phyloP scores from a whole-genome alignment of 345 rosid species.

The Lenwebbia sp. region DNA sequence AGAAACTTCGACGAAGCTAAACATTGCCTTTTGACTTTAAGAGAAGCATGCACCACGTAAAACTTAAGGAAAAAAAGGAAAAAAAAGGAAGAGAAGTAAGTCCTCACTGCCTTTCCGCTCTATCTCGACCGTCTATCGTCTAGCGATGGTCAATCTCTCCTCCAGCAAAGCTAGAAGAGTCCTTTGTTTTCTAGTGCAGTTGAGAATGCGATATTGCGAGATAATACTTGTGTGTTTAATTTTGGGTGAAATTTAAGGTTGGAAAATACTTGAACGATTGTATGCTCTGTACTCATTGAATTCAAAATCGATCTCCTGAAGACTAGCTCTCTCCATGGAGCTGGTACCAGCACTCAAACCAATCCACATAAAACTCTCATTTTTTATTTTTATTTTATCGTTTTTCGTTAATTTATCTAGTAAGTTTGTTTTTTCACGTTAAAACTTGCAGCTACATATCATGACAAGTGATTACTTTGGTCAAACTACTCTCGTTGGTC shows the following conservation, averaged over 20 bases:
- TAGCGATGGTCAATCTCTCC: no score
- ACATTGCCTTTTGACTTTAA: no score
- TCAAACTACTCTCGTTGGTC: background rate
- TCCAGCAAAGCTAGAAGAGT: no score
- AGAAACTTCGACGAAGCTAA: no score
- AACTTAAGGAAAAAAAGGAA: no score
- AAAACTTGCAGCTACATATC: background rate
- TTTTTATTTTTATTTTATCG: no score
- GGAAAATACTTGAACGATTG: rapidly evolving
- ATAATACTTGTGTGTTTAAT: background rate
- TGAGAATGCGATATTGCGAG: background rate
- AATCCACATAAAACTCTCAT: no score
- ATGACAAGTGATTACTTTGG: background rate
- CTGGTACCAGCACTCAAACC: background rate
- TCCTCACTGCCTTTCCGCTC: no score
- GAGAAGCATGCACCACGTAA: no score
- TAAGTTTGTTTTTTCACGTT: background rate
- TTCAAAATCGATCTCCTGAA: no score
- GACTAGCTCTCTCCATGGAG: background rate
- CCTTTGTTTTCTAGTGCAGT: background rate
- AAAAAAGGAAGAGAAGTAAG: no score
- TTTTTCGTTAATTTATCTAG: background rate
- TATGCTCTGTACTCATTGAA: rapidly evolving
- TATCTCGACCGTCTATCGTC: no score
- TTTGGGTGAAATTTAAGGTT: background rate